Evolutionary conservation across 2,329 filamentous ascomycete species (phyloP).

Genomic region (Scleromitrula shiraiana): DNA sequence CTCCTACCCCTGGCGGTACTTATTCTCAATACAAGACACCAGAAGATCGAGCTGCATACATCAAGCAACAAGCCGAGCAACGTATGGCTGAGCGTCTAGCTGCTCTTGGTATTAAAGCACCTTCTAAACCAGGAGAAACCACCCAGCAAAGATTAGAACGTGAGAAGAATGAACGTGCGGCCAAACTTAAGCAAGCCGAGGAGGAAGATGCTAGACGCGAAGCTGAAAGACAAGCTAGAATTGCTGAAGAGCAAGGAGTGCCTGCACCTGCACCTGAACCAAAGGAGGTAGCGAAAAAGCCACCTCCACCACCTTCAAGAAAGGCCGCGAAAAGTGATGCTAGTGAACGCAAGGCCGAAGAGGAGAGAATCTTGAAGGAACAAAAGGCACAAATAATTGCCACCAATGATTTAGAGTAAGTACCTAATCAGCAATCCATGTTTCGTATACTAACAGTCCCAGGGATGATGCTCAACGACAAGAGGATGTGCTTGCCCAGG

Average conservation of each 20-base stretch:
- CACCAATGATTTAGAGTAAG: slow-evolving; percentile 75
- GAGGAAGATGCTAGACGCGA: slow-evolving; percentile 89
- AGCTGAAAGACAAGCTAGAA: slow-evolving; percentile 61
- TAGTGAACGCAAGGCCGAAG: slow-evolving; percentile 45
- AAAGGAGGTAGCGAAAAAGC: slow-evolving; percentile 50
- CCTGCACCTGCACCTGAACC: slow-evolving; percentile 21
- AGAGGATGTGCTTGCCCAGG: slow-evolving; percentile 71
- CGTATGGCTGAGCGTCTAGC: slow-evolving; percentile 95
- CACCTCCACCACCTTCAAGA: slow-evolving; percentile 72
- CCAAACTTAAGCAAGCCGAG: slow-evolving; percentile 81
- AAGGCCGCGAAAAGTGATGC: slow-evolving; percentile 59
- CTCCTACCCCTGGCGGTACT: slow-evolving; percentile 48
- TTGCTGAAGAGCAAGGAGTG: slow-evolving; percentile 29
- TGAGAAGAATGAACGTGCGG: slow-evolving; percentile 78
- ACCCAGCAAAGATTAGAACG: slow-evolving; percentile 79
- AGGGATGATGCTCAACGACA: slow-evolving; percentile 68
- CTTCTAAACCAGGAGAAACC: slow-evolving; percentile 70
- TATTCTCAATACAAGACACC: slow-evolving; percentile 83
- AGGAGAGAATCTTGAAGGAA: slow-evolving; percentile 60
- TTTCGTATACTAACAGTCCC: slow-evolving; percentile 17
- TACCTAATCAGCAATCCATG: slow-evolving; percentile 24
- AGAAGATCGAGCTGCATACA: slow-evolving; percentile 89
- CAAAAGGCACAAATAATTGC: slow-evolving; percentile 69
- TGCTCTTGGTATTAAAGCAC: slow-evolving; percentile 82
- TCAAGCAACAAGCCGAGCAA: slow-evolving; percentile 93